A percentile compares a stretch with the other conserved stretches of the same genome.
Evolutionary conservation across 2,329 filamentous ascomycete species (phyloP).

Genomic region (Scedosporium boydii): DNA sequence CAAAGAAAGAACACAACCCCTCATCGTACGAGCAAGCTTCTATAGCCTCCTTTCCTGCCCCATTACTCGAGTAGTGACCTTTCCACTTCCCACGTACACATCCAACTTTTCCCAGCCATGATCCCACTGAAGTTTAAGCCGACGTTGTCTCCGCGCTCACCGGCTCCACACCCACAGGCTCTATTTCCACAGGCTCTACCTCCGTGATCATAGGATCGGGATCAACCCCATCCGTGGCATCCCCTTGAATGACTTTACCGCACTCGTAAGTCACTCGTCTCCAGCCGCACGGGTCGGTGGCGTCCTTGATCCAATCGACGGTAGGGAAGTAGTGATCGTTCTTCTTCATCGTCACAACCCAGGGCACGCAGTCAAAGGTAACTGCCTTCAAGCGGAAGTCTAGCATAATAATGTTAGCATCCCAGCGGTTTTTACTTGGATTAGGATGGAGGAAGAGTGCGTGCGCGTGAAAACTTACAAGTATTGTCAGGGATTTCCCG

Average conservation of each 20-base stretch:
- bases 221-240: constrained; percentile 40
- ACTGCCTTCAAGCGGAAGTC: constrained; percentile 96
- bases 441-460: neutral
- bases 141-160: neutral
- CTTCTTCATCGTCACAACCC: constrained; percentile 99
- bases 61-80: too few species aligned
- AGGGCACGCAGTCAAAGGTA: constrained; percentile 96
- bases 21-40: too few species aligned
- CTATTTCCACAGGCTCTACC: constrained; percentile 20
- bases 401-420: constrained; percentile 21
- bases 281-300: constrained; percentile 50
- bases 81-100: too few species aligned
- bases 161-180: neutral
- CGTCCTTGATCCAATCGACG: constrained; percentile 60
- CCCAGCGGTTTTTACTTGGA: neutral
- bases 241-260: constrained; percentile 41
- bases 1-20: neutral
- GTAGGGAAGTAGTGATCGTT: constrained; percentile 90
- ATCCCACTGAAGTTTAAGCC: too few species aligned
- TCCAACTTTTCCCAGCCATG: too few species aligned
- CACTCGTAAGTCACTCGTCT: constrained; percentile 52
- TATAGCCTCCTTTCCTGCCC: neutral
- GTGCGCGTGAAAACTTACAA: constrained; percentile 40
- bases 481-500: constrained; percentile 90
- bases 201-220: constrained; percentile 32